Evolutionary conservation across 108 stramenopile species (phyloP).

Genomic region (Skeletonema tropicum): DNA sequence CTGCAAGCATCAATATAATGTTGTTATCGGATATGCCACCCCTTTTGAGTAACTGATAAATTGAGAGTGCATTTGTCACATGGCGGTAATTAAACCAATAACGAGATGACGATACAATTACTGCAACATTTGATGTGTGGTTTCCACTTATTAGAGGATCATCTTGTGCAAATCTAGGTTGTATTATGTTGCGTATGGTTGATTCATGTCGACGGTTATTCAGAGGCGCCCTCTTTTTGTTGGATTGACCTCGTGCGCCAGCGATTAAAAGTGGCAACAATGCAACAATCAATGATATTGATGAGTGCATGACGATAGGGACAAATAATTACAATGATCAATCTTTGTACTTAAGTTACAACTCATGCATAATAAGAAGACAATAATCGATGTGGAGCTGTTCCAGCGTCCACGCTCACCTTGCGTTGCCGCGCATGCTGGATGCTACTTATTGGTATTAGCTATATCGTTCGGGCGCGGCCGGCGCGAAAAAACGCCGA

Average conservation of each 20-base stretch:
- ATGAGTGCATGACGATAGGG: not conserved
- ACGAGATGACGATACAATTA: constrained; percentile 84
- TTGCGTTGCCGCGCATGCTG: no score
- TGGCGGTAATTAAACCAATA: constrained; percentile 97
- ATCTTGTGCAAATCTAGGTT: constrained; percentile 12
- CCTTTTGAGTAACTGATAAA: constrained; percentile 67
- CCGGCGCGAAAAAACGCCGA: no score
- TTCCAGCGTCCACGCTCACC: no score
- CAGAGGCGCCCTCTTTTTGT: constrained; percentile 14
- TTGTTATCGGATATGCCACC: constrained; percentile 83
- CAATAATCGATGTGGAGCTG: no score
- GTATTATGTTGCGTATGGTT: constrained; percentile 38
- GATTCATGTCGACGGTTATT: constrained; percentile 37
- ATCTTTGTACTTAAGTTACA: no score
- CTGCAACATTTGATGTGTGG: constrained; percentile 57
- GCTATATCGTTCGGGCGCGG: no score
- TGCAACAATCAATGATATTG: not conserved
- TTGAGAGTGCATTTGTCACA: constrained; percentile 80
- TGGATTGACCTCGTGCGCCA: constrained; percentile 3
- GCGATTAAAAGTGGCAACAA: not conserved
- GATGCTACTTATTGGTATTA: no score
- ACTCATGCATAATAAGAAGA: no score
- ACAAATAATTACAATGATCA: no score
- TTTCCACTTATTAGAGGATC: constrained; percentile 29
- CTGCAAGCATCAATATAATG: constrained; percentile 90